Base-by-base conservation (phyloP, 768 basidiomycete species). In the Collybiopsis confluens region DNA sequence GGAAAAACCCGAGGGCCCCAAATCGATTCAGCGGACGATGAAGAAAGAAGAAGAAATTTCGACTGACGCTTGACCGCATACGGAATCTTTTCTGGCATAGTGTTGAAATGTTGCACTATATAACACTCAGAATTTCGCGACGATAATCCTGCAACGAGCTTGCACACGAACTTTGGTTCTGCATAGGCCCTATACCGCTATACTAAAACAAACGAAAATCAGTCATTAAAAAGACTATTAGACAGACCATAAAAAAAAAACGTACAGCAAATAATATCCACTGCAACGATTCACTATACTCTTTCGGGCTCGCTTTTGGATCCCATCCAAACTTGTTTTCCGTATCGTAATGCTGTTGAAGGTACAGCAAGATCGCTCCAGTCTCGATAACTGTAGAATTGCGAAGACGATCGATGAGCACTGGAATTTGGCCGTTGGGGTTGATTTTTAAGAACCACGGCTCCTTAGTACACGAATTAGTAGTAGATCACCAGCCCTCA, bases 261-360 rank as follows among this genome's bases (percentile, higher is more conserved):
- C 78, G 53, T 57, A 86, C 86, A 16, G 83, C 79, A 59, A 92
- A 94, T 73, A 92, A 90, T 48, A 93, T 82, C 93, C 91, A 95
- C 63, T 91, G 90, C 21, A 90, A 62, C 71, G 82, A 75, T 68
- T 88, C 84, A 61, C 82, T 86, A 61, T 85, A 82, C 30, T 83
- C 74, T 40, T 88, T 74, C 4, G 82, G 76, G 2, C 80, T 70
- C 16, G 62, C 72, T n/a, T 60, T 68, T 3, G 74, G 68, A 59
- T 86, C 76, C 68, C 87, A 92, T 61, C 71, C 78, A 61, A 93
- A 87, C 59, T 80, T 76, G 65, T 77, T 69, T n/a, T 88, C 80
- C 59, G 75, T 83, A 68, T 96, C 93, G 62, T 88, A 93, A 63
- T 86, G 81, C 63, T 90, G 86, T 20, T 76, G 76, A 48, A 96